These are phyloP conservation scores for Coleophoma cylindrospora DNA, from an alignment of 2,329 filamentous ascomycete species.

Conservation along the genomic window DNA sequence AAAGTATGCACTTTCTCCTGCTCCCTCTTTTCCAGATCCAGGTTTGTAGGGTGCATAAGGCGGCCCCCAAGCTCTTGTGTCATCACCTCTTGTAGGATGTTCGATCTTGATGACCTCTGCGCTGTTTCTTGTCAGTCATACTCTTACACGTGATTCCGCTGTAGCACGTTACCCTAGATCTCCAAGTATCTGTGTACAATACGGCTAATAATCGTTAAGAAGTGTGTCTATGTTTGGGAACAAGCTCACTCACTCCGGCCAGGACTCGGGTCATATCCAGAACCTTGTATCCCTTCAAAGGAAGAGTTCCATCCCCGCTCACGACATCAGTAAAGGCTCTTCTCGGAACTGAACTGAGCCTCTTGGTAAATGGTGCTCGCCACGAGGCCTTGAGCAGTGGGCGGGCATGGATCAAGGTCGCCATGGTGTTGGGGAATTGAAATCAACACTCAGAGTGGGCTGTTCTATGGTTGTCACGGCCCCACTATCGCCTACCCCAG, in stretches of 20 bases:
- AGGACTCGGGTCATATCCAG: conserved; percentile 96
- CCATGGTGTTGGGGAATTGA: not conserved
- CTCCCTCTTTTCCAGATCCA: conserved; percentile 54
- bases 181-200: conserved; percentile 94
- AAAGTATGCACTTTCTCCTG: conserved; percentile 94
- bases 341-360: conserved; percentile 5
- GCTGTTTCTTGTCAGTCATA: conserved; percentile 37
- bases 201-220: conserved; percentile 56
- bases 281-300: conserved; percentile 81
- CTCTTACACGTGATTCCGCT: too few species aligned
- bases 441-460: too few species aligned
- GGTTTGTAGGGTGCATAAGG: conserved; percentile 79
- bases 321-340: conserved; percentile 16
- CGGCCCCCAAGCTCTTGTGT: conserved; percentile 94
- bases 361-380: conserved; percentile 11
- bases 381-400: conserved; percentile 14
- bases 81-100: conserved; percentile 85
- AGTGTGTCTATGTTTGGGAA: conserved; percentile 1
- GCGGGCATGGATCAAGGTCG: conserved; percentile 3
- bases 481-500: too few species aligned
- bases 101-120: conserved; percentile 98
- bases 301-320: conserved; percentile 43
- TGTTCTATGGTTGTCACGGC: too few species aligned
- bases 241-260: conserved; percentile 66
- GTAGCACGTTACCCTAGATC: conserved; percentile 70